phyloP scores from a whole-genome alignment of 2,329 filamentous ascomycete species.

The Talaromyces rugulosus region DNA sequence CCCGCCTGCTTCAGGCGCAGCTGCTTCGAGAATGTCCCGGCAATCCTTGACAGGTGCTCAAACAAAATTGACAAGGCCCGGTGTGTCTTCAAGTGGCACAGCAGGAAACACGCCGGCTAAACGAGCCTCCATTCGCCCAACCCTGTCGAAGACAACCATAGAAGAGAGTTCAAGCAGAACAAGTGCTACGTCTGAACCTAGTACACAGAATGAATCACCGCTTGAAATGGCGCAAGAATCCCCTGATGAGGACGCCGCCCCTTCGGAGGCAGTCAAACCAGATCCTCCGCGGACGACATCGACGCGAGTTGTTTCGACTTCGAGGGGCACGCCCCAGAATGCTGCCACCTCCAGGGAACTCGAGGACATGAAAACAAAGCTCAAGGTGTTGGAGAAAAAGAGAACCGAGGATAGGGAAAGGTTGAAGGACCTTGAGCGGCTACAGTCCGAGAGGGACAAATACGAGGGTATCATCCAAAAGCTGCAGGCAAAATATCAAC shows the following conservation, averaged over 20 bases:
- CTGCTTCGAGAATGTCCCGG: slow-evolving; percentile 33
- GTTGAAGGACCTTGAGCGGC: slow-evolving; percentile 69
- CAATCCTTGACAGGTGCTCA: slow-evolving; percentile 34
- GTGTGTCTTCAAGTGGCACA: slow-evolving; percentile 21
- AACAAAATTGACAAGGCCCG: slow-evolving; percentile 30
- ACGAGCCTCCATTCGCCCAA: slow-evolving; percentile 30
- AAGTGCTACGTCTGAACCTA: slow-evolving; percentile 27
- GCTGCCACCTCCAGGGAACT: slow-evolving; percentile 62
- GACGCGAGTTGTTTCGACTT: slow-evolving; percentile 20
- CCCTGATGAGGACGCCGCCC: slow-evolving; percentile 17
- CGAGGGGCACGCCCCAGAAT: slow-evolving; percentile 43
- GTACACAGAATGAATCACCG: slow-evolving; percentile 25
- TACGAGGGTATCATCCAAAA: slow-evolving; percentile 83
- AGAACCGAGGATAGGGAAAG: slow-evolving; percentile 79
- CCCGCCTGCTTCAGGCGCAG: slow-evolving; percentile 47
- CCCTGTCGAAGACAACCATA: slow-evolving; percentile 21
- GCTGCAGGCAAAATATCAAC: slow-evolving; percentile 81
- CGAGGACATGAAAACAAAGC: slow-evolving; percentile 83
- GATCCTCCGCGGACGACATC: slow-evolving; percentile 21
- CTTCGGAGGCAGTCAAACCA: slow-evolving; percentile 18
- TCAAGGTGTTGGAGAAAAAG: slow-evolving; percentile 84
- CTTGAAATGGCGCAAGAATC: slow-evolving; percentile 21
- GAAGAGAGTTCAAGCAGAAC: slow-evolving; percentile 23
- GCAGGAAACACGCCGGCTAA: slow-evolving; percentile 23
- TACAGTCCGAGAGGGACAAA: slow-evolving; percentile 56